Evolutionary conservation across 2,329 filamentous ascomycete species (phyloP).

Genomic region (Phyllosticta citrichinensis): DNA sequence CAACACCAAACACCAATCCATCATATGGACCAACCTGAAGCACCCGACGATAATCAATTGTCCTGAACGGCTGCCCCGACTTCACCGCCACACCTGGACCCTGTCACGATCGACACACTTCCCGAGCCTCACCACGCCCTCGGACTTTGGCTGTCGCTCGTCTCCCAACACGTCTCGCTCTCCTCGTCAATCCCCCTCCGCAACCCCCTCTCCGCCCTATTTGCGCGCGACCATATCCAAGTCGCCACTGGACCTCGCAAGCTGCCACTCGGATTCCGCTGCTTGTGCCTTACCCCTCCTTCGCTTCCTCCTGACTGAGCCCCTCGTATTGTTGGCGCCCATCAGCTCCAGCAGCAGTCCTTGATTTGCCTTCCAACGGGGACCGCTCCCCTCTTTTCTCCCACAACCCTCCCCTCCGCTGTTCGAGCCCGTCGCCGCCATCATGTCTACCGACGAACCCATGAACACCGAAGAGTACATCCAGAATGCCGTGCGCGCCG

Average conservation of each 20-base stretch:
- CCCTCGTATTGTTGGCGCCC: not conserved
- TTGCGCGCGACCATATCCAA: constrained; percentile 1
- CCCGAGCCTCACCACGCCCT: constrained; percentile 5
- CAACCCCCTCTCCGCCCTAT: not conserved
- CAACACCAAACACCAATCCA: not conserved
- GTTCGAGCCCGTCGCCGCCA: constrained; percentile 11
- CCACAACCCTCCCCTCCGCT: not conserved
- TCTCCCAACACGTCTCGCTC: not conserved
- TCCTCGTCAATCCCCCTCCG: not conserved
- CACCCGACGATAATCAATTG: no score
- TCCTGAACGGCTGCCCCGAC: not conserved
- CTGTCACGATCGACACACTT: constrained; percentile 9
- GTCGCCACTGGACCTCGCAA: not conserved
- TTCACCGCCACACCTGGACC: constrained; percentile 10
- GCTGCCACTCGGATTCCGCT: not conserved
- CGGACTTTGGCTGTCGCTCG: not conserved
- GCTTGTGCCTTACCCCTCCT: not conserved
- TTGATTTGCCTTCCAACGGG: not conserved
- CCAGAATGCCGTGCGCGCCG: constrained; percentile 84
- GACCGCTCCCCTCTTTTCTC: not conserved
- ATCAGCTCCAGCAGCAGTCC: not conserved
- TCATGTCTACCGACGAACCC: constrained; percentile 27
- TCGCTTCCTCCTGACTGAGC: not conserved
- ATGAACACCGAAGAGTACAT: constrained; percentile 39
- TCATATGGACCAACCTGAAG: no score